Evolutionary conservation across 805 yeast genomes (phyloP), one percentile per base, ranked within the genome.

Genomic region (Torulaspora maleeae): DNA sequence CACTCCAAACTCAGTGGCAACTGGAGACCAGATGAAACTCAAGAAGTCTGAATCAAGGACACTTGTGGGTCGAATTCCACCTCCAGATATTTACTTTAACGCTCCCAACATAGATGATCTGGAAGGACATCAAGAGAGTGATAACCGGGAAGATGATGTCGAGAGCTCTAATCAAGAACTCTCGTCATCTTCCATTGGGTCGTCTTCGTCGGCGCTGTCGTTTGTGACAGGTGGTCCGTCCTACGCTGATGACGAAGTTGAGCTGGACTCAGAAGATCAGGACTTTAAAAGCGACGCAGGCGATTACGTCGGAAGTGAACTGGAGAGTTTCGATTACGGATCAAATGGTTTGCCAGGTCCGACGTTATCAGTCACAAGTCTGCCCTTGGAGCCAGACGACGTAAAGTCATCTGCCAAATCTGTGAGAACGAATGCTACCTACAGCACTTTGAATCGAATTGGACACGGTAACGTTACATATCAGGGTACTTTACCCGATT

Each of bases 401-500:
- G 29, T 27, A 4, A 29, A 25, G 11, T 16, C 27, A 3, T 29
- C 40, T 11, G 20, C 40, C 15, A 30, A 28, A 16, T 33, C 30
- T 10, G 39, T 43, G 27, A 37, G 16, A 28, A 29, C 41, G 2
- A 41, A 32, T 25, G 45, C 45, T 15, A 36, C 45, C 11, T 45
- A 45, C 27, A 42, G 42, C 4, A 41, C 28, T 9, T 27, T 45
- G 28, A 45, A 30, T 37, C 32, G 29, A 12, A 38, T 41, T 8
- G 36, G 42, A 4, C 28, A 41, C 24, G 39, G 53, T 5, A 52
- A 50, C 29, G 48, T 54, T n/a, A 55, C 51, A 19, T 55, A 54
- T 34, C 54, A 54, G 20, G 61, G 63, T 2, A 58, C 63, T 3
- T 43, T 58, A 13, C 63, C 63, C 1, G 60, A 58, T 40, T 38